phyloP scores from a whole-genome alignment of 1,284 basidiomycete species.

The Moniliophthora roreri region DNA sequence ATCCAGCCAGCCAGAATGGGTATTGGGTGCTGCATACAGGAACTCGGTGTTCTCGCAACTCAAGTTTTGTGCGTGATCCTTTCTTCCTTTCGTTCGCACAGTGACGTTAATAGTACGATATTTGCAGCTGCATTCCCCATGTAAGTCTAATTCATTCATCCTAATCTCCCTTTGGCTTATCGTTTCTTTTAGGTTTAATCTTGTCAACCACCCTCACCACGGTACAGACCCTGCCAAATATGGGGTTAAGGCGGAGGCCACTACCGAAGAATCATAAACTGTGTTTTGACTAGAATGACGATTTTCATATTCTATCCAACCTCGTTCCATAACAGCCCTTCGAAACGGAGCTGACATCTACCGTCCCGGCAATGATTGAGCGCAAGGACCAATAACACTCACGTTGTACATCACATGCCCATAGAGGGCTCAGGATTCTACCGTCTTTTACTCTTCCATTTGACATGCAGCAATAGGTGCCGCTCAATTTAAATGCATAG shows the following conservation, averaged over 20 bases:
- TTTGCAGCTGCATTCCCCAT: constrained; percentile 66
- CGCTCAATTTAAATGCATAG: no score
- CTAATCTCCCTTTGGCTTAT: constrained; percentile 6
- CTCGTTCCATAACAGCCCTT: background rate
- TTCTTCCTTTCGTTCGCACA: constrained; percentile 3
- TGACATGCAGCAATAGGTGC: no score
- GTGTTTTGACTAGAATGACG: background rate
- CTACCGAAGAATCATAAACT: constrained; percentile 21
- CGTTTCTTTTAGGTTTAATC: constrained; percentile 72
- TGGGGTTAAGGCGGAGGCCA: constrained; percentile 35
- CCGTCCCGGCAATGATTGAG: no score
- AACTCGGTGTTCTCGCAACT: constrained; percentile 94
- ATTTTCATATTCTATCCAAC: background rate
- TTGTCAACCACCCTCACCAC: constrained; percentile 88
- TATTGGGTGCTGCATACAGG: constrained; percentile 86
- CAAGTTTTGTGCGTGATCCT: constrained; percentile 75
- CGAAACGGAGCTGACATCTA: no score
- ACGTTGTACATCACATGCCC: no score
- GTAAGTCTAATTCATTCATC: constrained; percentile 38
- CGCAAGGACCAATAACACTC: no score
- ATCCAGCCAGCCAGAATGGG: constrained; percentile 81
- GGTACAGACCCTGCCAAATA: constrained; percentile 87
- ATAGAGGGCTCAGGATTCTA: no score
- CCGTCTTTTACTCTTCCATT: no score
- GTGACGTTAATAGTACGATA: constrained; percentile 7